phyloP scores from a whole-genome alignment of 2,329 filamentous ascomycete species.

The Penicillium sp. region DNA sequence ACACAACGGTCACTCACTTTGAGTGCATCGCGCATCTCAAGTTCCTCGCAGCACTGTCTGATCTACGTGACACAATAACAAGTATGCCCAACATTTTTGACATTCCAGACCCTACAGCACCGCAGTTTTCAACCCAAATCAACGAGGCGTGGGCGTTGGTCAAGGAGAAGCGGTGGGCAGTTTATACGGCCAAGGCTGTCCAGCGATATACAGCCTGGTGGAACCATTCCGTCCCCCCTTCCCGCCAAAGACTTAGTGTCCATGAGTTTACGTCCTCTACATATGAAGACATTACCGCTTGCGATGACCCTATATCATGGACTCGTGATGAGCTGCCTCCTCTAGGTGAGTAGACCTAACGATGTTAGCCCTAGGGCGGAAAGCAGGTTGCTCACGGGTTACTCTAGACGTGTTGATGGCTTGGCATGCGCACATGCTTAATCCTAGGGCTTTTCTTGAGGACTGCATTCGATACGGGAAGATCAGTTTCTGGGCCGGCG shows the following conservation, averaged over 20 bases:
- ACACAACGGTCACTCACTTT: slow-evolving; percentile 47
- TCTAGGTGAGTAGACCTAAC: slow-evolving; percentile 54
- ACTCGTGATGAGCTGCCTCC: slow-evolving; percentile 58
- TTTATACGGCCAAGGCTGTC: slow-evolving; percentile 71
- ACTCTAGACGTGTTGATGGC: slow-evolving; percentile 73
- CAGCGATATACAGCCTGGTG: slow-evolving; percentile 73
- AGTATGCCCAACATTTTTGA: slow-evolving; percentile 71
- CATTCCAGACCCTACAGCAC: slow-evolving; percentile 57
- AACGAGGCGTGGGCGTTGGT: slow-evolving; percentile 57
- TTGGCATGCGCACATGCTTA: slow-evolving; percentile 79
- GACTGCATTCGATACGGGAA: slow-evolving; percentile 68
- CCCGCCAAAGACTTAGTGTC: slow-evolving; percentile 21
- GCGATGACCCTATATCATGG: slow-evolving; percentile 41
- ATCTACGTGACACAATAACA: slow-evolving; percentile 69
- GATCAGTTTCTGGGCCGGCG: slow-evolving; percentile 62
- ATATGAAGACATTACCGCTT: slow-evolving; percentile 39
- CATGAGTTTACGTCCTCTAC: slow-evolving; percentile 25
- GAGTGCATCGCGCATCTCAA: slow-evolving; percentile 76
- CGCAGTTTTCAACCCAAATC: slow-evolving; percentile 36
- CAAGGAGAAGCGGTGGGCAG: slow-evolving; percentile 74
- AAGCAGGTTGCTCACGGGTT: slow-evolving; percentile 5
- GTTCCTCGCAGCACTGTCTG: slow-evolving; percentile 70
- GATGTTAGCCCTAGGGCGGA: neutral
- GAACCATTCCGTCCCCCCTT: slow-evolving; percentile 39
- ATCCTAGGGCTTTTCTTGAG: slow-evolving; percentile 74